These are phyloP conservation scores for Pluteus cervinus DNA, from an alignment of 768 basidiomycete species.

Conservation along the genomic window DNA sequence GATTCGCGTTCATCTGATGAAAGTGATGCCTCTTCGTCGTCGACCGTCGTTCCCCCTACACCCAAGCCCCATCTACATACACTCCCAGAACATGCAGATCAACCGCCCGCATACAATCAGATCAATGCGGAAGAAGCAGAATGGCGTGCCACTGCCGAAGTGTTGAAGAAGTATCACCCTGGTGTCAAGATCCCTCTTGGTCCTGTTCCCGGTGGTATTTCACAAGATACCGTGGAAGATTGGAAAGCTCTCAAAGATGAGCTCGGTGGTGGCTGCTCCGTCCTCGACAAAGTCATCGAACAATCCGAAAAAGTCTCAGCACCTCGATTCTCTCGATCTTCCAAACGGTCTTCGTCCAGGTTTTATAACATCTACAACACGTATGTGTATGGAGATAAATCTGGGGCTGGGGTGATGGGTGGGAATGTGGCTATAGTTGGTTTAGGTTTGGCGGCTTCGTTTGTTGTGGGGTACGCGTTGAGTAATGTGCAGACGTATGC, in stretches of 20 bases:
- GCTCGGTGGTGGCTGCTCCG: slow-evolving; percentile 68
- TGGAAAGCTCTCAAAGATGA: slow-evolving; percentile 79
- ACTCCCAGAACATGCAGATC: slow-evolving; percentile 38
- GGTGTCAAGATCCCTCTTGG: slow-evolving; percentile 45
- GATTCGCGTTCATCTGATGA: slow-evolving; percentile 48
- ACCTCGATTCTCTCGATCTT: neutral
- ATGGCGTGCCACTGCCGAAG: slow-evolving; percentile 47
- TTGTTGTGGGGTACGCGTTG: too few species aligned
- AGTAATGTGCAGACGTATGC: too few species aligned
- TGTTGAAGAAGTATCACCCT: slow-evolving; percentile 66
- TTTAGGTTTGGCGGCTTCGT: too few species aligned
- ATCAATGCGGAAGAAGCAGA: slow-evolving; percentile 47
- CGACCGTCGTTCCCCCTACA: slow-evolving; percentile 66
- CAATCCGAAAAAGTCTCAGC: slow-evolving; percentile 18
- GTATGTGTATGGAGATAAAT: slow-evolving; percentile 41
- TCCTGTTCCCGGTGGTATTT: slow-evolving; percentile 46
- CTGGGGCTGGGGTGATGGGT: too few species aligned
- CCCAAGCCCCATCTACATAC: slow-evolving; percentile 42
- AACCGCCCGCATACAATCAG: slow-evolving; percentile 72
- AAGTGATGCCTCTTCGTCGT: slow-evolving; percentile 66
- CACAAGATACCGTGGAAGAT: slow-evolving; percentile 63
- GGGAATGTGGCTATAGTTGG: too few species aligned
- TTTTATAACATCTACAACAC: slow-evolving; percentile 91
- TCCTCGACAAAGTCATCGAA: slow-evolving; percentile 68
- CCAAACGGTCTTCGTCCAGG: slow-evolving; percentile 18